Conservation (phyloP, 768 basidiomycete genomes). For the Leccinum longicurvipes region DNA sequence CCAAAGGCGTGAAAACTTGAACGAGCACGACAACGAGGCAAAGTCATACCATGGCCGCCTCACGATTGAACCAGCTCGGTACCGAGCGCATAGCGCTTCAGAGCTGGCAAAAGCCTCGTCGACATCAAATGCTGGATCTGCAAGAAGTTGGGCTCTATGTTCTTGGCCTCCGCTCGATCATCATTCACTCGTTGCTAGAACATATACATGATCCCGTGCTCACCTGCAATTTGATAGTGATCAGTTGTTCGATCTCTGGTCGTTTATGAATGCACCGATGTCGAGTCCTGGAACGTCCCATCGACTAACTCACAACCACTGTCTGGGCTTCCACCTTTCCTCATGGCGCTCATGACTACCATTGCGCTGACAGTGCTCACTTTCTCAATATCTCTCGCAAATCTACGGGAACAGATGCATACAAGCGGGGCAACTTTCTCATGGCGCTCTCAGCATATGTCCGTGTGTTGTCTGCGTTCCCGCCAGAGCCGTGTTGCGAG, state of each 20-base stretch:
- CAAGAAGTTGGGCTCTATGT: conserved; percentile 92
- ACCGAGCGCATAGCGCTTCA: conserved; percentile 85
- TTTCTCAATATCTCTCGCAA: too few species aligned
- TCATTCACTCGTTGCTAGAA: conserved; percentile 6
- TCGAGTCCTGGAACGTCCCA: conserved; percentile 76
- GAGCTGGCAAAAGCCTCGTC: conserved; percentile 76
- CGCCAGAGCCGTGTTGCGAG: too few species aligned
- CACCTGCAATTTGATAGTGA: conserved; percentile 88
- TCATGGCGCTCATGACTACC: too few species aligned
- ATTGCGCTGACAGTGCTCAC: too few species aligned
- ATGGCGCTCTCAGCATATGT: too few species aligned
- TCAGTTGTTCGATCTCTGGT: conserved; percentile 94
- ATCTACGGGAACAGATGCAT: too few species aligned
- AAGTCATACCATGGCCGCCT: conserved; percentile 73
- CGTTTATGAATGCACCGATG: conserved; percentile 60
- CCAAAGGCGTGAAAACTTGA: not conserved
- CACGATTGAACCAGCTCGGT: conserved; percentile 85
- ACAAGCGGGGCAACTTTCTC: too few species aligned
- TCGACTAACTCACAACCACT: too few species aligned
- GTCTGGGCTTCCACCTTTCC: too few species aligned
- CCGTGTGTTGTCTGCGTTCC: too few species aligned
- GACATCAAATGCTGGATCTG: conserved; percentile 84
- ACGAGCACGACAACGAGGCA: not conserved
- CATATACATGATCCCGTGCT: conserved; percentile 1
- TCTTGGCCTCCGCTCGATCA: conserved; percentile 40